Base-by-base conservation (phyloP, 495 filamentous ascomycete genomes). In the Talaromyces ruber region DNA sequence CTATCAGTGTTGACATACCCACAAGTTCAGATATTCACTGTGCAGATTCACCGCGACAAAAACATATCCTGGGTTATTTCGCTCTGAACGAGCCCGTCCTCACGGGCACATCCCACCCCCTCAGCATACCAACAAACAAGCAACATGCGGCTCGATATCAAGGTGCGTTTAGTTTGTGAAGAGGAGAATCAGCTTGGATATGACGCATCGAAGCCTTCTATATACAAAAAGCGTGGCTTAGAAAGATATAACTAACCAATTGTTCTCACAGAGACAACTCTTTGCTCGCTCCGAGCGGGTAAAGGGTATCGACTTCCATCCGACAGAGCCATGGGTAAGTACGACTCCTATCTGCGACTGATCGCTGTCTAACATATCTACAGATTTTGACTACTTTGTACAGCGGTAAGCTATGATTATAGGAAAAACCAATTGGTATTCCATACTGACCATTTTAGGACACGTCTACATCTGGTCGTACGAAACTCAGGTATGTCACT, bases 391-490 rank as follows among this genome's bases (percentile, higher is more conserved):
- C 92, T 18, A 97, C 94, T 26, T 77, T 97, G 67, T 98, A 97
- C 74, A 97, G 91, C 80, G 95, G 89, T 92, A 83, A 68, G 83
- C 25, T 16, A 29, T 52, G 6, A 2, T n/a, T 4, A 21, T 37
- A 37, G 45, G 24, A 16, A 24, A 54, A 5, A 28, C 1, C 6
- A 45, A 12, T 21, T 30, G 14, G 28, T n/a, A n/a, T 26, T n/a
- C 5, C 8, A 21, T 51, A 21, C 59, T 60, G 28, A 60, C 37
- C 26, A 30, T 25, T 34, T 55, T 61, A 92, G 87, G 93, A 76
- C 94, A 98, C 82, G 95, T 96, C 70, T 93, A 98, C 79, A 97
- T 99, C 71, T 99, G 94, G 95, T 97, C 93, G 9, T 97, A 96
- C 77, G 94, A 97, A 75, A 92, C 93, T 55, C 95, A 96, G 76